A percentile compares a stretch with the other conserved stretches of the same genome.
Conservation (phyloP, 768 basidiomycete species). For the Serendipita indica region DNA sequence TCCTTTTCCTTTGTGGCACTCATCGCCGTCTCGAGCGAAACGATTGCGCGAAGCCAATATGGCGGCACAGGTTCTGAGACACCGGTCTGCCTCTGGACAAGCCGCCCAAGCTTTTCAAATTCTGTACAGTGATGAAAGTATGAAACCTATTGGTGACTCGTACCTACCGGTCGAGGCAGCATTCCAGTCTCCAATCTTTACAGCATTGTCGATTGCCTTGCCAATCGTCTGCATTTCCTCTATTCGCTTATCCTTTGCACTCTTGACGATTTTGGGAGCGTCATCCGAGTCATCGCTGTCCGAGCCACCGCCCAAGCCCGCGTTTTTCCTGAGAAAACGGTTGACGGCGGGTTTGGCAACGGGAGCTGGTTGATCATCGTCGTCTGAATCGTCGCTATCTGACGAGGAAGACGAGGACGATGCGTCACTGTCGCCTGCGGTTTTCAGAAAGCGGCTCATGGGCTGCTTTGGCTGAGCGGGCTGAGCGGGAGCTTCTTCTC, state of each 20-base stretch:
- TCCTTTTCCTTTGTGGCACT: constrained; percentile 78
- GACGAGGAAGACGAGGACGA: constrained; percentile 37
- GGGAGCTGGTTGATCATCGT: constrained; percentile 28
- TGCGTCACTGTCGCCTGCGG: constrained; percentile 37
- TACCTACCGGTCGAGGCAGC: constrained; percentile 70
- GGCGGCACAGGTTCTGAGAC: constrained; percentile 75
- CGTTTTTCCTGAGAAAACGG: constrained; percentile 24
- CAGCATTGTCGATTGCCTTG: constrained; percentile 82
- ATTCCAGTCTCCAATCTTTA: constrained; percentile 96
- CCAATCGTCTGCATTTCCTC: constrained; percentile 92
- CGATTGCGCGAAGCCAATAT: constrained; percentile 64
- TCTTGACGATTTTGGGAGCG: constrained; percentile 59
- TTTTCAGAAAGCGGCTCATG: constrained; percentile 66
- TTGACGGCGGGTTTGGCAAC: constrained; percentile 26
- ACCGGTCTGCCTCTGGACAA: constrained; percentile 79
- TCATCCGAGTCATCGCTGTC: constrained; percentile 49
- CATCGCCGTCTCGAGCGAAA: constrained; percentile 61
- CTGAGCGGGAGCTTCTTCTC: constrained; percentile 38
- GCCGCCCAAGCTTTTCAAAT: constrained; percentile 87
- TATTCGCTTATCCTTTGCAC: constrained; percentile 80
- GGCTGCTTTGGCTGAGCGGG: constrained; percentile 37
- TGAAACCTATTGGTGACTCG: constrained; percentile 3
- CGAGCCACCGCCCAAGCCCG: constrained; percentile 34
- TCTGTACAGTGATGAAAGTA: constrained; percentile 34
- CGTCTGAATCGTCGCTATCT: constrained; percentile 31